These are phyloP conservation scores for Trichoderma semiorbis DNA, from an alignment of 2,329 filamentous ascomycete species.

Conservation along the genomic window DNA sequence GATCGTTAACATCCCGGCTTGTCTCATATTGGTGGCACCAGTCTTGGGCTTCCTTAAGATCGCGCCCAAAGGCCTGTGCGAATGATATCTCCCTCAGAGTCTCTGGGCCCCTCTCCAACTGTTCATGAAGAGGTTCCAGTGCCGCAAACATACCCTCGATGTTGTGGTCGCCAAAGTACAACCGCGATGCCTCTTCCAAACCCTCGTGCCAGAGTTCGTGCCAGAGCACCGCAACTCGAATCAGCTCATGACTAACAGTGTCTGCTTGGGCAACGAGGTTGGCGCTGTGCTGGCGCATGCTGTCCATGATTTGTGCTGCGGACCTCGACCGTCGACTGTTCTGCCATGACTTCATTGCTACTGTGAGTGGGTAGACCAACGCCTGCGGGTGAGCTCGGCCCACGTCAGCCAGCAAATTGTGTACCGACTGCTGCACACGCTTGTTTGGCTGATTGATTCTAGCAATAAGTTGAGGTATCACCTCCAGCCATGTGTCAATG, in stretches of 20 bases:
- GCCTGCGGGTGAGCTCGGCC: slow-evolving; percentile 94
- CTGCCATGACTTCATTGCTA: slow-evolving; percentile 92
- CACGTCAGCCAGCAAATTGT: slow-evolving; percentile 87
- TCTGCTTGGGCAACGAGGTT: slow-evolving; percentile 93
- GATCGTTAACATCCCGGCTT: slow-evolving; percentile 85
- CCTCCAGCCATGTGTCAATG: slow-evolving; percentile 97
- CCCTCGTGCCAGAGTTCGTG: slow-evolving; percentile 99
- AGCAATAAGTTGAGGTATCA: slow-evolving; percentile 95
- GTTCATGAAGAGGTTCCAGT: slow-evolving; percentile 83
- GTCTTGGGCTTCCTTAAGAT: slow-evolving; percentile 89
- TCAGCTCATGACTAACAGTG: slow-evolving; percentile 91
- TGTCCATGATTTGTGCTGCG: slow-evolving; percentile 93
- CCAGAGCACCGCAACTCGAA: slow-evolving; percentile 95
- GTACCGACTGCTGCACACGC: slow-evolving; percentile 83
- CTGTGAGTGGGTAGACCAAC: slow-evolving; percentile 92
- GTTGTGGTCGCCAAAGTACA: slow-evolving; percentile 97
- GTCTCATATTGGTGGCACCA: slow-evolving; percentile 92
- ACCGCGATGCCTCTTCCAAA: slow-evolving; percentile 88
- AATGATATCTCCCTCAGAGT: slow-evolving; percentile 96
- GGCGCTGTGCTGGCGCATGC: slow-evolving; percentile 91
- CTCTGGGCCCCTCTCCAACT: slow-evolving; percentile 86
- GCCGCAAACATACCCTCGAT: slow-evolving; percentile 96
- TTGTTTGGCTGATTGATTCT: slow-evolving; percentile 94
- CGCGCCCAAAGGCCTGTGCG: slow-evolving; percentile 92
- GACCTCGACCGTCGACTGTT: slow-evolving; percentile 80